phyloP scores from a whole-genome alignment of 1,139 yeast species.

The Blastobotrys aristatus region DNA sequence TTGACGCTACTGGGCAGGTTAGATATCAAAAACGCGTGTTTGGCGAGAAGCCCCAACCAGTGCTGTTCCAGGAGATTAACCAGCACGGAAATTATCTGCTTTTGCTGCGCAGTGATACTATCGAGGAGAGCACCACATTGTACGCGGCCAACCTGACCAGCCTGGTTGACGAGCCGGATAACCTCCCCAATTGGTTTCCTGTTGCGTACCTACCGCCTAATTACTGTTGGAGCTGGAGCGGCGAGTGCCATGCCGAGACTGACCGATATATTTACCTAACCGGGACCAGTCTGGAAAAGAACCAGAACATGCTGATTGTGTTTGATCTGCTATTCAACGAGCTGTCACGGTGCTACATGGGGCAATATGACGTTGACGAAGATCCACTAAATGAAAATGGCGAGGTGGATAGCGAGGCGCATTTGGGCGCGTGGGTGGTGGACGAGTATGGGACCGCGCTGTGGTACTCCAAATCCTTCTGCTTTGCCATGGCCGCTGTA shows the following conservation, averaged over 20 bases:
- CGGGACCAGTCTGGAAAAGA: neutral
- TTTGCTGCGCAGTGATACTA: neutral
- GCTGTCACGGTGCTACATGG: neutral
- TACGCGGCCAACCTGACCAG: neutral
- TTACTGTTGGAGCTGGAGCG: conserved; percentile 1
- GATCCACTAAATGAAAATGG: neutral
- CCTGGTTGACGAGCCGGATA: neutral
- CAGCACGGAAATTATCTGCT: conserved; percentile 1
- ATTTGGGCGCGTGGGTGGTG: conserved; percentile 4
- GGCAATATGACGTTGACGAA: neutral
- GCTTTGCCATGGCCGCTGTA: conserved; percentile 1
- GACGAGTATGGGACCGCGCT: conserved; percentile 1
- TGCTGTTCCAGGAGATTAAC: conserved; percentile 1
- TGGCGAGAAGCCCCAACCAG: neutral
- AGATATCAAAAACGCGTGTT: neutral
- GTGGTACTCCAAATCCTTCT: conserved; percentile 2
- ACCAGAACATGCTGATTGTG: neutral
- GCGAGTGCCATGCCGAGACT: conserved; percentile 4
- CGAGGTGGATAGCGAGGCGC: conserved; percentile 1
- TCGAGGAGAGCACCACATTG: neutral
- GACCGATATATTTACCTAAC: conserved; percentile 2
- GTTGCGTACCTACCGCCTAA: neutral
- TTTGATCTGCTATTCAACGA: neutral
- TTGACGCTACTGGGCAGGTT: neutral
- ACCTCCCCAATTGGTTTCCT: neutral